A percentile compares a stretch with the other conserved stretches of the same genome.
Conservation (phyloP, 2,329 filamentous ascomycete species). For the Didymella keratinophila region DNA sequence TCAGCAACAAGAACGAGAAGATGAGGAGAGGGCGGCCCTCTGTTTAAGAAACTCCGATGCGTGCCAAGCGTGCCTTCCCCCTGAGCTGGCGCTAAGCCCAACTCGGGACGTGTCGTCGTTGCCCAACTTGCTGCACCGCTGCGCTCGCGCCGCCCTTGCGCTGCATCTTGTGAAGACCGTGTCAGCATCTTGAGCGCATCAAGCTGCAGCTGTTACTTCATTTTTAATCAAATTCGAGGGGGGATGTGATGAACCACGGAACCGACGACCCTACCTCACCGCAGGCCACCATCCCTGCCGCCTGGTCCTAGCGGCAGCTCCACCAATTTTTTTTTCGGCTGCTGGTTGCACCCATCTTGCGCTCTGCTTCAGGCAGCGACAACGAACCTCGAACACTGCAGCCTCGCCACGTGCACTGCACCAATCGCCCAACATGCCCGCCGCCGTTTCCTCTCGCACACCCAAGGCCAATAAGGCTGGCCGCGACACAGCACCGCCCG, state of each 20-base stretch:
- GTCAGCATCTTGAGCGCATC: neutral
- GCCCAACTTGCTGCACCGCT: conserved; percentile 10
- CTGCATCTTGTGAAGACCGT: neutral
- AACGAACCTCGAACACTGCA: conserved; percentile 14
- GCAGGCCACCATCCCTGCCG: conserved; percentile 20
- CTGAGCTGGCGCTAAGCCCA: conserved; percentile 34
- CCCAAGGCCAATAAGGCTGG: conserved; percentile 27
- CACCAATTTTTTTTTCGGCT: conserved; percentile 28
- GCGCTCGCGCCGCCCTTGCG: conserved; percentile 11
- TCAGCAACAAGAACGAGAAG: conserved; percentile 30
- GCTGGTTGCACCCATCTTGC: conserved; percentile 30
- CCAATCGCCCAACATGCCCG: conserved; percentile 39
- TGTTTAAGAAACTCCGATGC: conserved; percentile 28
- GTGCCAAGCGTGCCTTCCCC: conserved; percentile 39
- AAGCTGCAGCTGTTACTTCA: neutral
- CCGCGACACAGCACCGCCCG: conserved; percentile 44
- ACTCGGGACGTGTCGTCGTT: conserved; percentile 16
- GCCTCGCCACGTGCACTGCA: conserved; percentile 21
- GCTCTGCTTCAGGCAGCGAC: conserved; percentile 36
- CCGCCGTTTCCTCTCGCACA: conserved; percentile 42
- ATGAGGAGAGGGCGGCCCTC: conserved; percentile 22
- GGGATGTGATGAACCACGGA: conserved; percentile 9
- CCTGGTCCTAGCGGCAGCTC: conserved; percentile 22
- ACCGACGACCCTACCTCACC: conserved; percentile 6
- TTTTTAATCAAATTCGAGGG: neutral